phyloP scores from a whole-genome alignment of 1,139 yeast genomes.

The Suhomyces kunorum region DNA sequence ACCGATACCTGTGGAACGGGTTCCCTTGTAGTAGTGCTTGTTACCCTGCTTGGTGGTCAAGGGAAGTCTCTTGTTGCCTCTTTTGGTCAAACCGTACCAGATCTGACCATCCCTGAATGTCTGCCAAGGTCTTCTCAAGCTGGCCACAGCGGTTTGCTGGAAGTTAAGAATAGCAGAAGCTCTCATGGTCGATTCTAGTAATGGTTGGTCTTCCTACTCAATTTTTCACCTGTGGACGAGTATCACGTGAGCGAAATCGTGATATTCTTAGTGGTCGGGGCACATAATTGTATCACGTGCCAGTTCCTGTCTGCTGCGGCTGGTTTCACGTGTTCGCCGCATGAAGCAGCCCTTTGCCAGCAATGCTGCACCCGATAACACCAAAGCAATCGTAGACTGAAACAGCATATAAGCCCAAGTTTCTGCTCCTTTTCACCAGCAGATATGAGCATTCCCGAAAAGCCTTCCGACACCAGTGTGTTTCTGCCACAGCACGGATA shows the following conservation, averaged over 20 bases:
- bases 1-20: constrained; percentile 93
- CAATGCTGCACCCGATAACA: constrained; percentile 6
- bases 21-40: constrained; percentile 92
- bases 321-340: neutral
- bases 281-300: too few species aligned
- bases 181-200: constrained; percentile 44
- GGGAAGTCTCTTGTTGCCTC: constrained; percentile 83
- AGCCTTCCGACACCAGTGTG: constrained; percentile 32
- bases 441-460: constrained; percentile 35
- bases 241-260: constrained; percentile 1
- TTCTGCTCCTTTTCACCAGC: neutral
- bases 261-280: too few species aligned
- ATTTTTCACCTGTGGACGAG: constrained; percentile 8
- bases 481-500: constrained; percentile 38
- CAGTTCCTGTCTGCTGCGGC: constrained; percentile 1
- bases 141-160: constrained; percentile 52
- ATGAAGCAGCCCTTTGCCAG: constrained; percentile 10
- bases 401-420: constrained; percentile 3
- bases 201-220: neutral
- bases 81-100: constrained; percentile 74
- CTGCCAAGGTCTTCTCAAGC: constrained; percentile 85
- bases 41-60: constrained; percentile 93
- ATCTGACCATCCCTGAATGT: constrained; percentile 79
- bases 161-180: constrained; percentile 52
- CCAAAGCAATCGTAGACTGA: constrained; percentile 9